Base-by-base conservation (phyloP, 2,329 filamentous ascomycete species). In the Clarireedia paspali region DNA sequence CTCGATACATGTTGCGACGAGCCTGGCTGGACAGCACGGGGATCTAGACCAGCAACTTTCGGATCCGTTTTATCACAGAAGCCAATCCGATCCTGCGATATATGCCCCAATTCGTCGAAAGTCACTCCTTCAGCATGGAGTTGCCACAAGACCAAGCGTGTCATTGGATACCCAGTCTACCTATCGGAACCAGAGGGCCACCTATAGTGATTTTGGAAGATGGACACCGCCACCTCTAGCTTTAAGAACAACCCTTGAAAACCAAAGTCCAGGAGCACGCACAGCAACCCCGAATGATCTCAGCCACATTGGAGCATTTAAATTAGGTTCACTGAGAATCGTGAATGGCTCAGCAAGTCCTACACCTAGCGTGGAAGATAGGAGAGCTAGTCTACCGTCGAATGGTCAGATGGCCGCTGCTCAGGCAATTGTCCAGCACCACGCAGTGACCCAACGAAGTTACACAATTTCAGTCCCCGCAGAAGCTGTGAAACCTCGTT, bases 261-360 rank as follows among this genome's bases (percentile, higher is more conserved):
- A 34, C 26, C 36, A 50, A 45, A 51, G 40, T 36, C 36, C 24
- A 12, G 54, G 36, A 17, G 54, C 63, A n/a, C 61, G 67, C 53
- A 62, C 64, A 15, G 60, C 63, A 55, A 81, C 78, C 1, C 77
- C 82, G 0, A 77, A 71, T 42, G 81, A 84, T 24, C 67, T 73
- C 27, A 76, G 74, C 57, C 80, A 84, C 47, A 76, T 82, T 34
- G 83, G 83, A 3, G 79, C 75, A 10, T 85, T 83, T 65, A 83
- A 82, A 64, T 76, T 83, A 53, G 83, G 83, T 2, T 81, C 81
- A 1, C 64, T 86, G 50, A 77, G 80, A 38, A 84, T 86, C 55
- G 83, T 74, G 23, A 86, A 86, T 66, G 82, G 81, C 14, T 71
- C 73, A 3, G 74, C 70, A 1, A 80, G 76, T 56, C 82, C 83